These are phyloP conservation scores for Sophora flavescens DNA, from an alignment of 306 rosid genomes.

Conservation along the genomic window DNA sequence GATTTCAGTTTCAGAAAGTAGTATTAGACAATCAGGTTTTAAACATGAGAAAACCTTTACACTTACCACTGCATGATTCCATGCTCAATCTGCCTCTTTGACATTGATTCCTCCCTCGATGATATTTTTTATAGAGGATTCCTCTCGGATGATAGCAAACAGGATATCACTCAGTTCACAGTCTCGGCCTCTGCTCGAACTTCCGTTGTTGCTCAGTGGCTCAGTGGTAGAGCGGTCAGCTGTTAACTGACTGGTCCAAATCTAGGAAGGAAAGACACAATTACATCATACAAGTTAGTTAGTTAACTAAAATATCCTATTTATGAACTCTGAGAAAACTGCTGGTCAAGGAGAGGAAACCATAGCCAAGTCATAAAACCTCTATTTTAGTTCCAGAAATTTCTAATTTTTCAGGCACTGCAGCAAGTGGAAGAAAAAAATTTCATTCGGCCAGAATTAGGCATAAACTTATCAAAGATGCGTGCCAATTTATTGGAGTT, in stretches of 20 bases:
- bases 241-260: neutral
- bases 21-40: neutral
- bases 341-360: constrained; percentile 11
- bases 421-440: neutral
- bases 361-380: neutral
- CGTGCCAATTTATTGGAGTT: neutral
- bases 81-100: neutral
- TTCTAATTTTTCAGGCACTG: neutral
- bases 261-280: constrained; percentile 8
- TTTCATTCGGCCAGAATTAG: neutral
- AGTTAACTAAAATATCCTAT: neutral
- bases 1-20: neutral
- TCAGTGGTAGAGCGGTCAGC: too few relatives aligned
- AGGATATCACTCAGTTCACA: neutral
- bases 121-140: neutral
- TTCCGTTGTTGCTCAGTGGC: too few relatives aligned
- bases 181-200: neutral
- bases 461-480: neutral
- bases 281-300: neutral
- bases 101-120: neutral
- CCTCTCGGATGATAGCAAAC: neutral
- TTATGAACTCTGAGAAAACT: neutral
- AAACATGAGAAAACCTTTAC: neutral
- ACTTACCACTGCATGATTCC: neutral
- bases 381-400: neutral